These are phyloP conservation scores for Tremella fuciformis DNA, from an alignment of 768 basidiomycete genomes.

Conservation along the genomic window DNA sequence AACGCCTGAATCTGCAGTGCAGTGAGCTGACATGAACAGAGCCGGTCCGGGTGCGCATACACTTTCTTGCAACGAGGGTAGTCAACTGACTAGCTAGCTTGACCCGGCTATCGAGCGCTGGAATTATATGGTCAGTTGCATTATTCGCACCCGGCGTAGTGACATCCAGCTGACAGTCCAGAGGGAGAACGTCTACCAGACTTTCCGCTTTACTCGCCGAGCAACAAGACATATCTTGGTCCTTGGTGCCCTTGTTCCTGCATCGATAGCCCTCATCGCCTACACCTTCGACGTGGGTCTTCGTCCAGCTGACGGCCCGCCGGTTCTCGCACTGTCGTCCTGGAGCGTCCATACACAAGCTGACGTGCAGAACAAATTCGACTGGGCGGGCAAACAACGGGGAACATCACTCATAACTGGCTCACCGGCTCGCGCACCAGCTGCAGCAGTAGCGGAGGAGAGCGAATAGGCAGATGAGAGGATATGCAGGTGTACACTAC, in stretches of 20 bases:
- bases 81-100: constrained; percentile 52
- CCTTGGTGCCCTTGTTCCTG: constrained; percentile 67
- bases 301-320: neutral
- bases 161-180: constrained; percentile 45
- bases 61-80: neutral
- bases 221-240: constrained; percentile 63
- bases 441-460: constrained; percentile 19
- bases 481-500: constrained; percentile 1
- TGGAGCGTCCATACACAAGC: neutral
- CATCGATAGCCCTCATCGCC: constrained; percentile 40
- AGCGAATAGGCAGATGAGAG: constrained; percentile 9
- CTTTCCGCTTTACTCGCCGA: constrained; percentile 73
- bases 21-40: constrained; percentile 10
- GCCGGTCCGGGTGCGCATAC: constrained; percentile 16
- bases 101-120: constrained; percentile 63
- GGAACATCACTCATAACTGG: constrained; percentile 26
- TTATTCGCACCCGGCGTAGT: neutral
- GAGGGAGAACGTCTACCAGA: constrained; percentile 80
- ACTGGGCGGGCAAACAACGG: constrained; percentile 44
- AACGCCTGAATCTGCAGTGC: neutral
- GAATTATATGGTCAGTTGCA: constrained; percentile 59
- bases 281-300: constrained; percentile 45
- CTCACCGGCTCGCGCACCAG: constrained; percentile 16
- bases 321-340: neutral
- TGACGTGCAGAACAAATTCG: constrained; percentile 34